Percentiles rank a stretch among this genome's conserved stretches.
Conservation (phyloP, 1,284 basidiomycete species). For the Ganoderma lucidum region DNA sequence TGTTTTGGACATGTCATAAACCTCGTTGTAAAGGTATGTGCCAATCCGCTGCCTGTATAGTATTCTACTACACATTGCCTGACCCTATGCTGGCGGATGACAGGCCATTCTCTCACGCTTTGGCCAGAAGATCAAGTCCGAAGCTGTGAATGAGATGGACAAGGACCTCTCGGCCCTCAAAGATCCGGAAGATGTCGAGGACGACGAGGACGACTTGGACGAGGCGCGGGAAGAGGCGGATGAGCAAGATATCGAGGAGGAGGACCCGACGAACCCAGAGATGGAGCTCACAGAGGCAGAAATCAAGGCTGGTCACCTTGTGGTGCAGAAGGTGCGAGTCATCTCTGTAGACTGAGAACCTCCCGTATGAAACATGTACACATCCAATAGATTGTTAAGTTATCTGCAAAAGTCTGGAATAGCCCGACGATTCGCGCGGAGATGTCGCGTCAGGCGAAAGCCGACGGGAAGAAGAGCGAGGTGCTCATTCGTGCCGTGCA, state of each 20-base stretch:
- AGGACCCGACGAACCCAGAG: constrained; percentile 7
- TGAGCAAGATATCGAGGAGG: neutral
- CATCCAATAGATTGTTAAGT: neutral
- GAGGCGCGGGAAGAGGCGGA: neutral
- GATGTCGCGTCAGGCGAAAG: constrained; percentile 20
- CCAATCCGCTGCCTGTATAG: too few species aligned
- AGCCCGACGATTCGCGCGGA: constrained; percentile 7
- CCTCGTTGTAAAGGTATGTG: constrained; percentile 32
- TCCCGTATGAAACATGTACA: neutral
- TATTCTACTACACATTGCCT: too few species aligned
- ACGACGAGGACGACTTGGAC: neutral
- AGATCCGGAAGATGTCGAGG: neutral
- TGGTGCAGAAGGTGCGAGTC: neutral
- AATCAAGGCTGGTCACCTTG: neutral
- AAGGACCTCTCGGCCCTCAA: neutral
- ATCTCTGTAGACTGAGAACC: neutral
- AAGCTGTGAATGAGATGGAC: neutral
- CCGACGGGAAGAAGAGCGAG: constrained; percentile 10
- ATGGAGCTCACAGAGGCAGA: constrained; percentile 12
- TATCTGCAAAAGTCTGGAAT: neutral
- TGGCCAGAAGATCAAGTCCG: neutral
- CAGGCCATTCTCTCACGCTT: neutral
- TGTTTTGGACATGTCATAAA: constrained; percentile 36
- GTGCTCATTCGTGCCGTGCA: constrained; percentile 29
- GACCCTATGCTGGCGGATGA: too few species aligned